A percentile compares a stretch with the other conserved stretches of the same genome.
phyloP scores from a whole-genome alignment of 306 rosid species.

The Myrica gale region DNA sequence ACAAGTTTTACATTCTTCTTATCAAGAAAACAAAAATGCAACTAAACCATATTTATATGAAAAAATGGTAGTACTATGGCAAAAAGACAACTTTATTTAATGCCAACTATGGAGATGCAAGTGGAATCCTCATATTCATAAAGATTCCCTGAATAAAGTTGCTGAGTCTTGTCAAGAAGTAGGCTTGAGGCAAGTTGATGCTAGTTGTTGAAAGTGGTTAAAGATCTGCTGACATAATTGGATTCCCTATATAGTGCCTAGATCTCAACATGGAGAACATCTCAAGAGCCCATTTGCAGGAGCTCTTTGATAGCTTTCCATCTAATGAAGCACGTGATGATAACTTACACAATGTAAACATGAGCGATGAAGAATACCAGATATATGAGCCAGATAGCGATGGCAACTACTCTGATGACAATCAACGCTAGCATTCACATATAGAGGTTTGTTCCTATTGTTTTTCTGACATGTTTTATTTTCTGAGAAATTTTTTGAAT shows the following conservation, averaged over 20 bases:
- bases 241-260: conserved; percentile 49
- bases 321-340: conserved; percentile 32
- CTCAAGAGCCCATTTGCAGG: conserved; percentile 75
- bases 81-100: not conserved
- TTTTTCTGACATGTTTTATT: not conserved
- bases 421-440: conserved; percentile 18
- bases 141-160: not conserved
- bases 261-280: conserved; percentile 56
- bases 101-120: not conserved
- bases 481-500: not conserved
- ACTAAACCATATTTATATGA: not conserved
- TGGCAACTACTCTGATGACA: conserved; percentile 40
- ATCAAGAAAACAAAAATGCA: not conserved
- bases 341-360: conserved; percentile 26
- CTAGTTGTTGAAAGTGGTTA: not conserved
- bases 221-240: conserved; percentile 8
- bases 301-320: conserved; percentile 82
- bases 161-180: conserved; percentile 2
- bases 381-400: conserved; percentile 67
- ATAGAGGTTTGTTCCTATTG: not conserved
- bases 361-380: conserved; percentile 65
- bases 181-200: not conserved
- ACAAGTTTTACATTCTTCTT: not conserved
- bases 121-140: not conserved
- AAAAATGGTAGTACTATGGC: not conserved